Percentiles rank a stretch among this genome's conserved stretches.
phyloP scores from a whole-genome alignment of 768 basidiomycete species.

The Lactarius hengduanensis region DNA sequence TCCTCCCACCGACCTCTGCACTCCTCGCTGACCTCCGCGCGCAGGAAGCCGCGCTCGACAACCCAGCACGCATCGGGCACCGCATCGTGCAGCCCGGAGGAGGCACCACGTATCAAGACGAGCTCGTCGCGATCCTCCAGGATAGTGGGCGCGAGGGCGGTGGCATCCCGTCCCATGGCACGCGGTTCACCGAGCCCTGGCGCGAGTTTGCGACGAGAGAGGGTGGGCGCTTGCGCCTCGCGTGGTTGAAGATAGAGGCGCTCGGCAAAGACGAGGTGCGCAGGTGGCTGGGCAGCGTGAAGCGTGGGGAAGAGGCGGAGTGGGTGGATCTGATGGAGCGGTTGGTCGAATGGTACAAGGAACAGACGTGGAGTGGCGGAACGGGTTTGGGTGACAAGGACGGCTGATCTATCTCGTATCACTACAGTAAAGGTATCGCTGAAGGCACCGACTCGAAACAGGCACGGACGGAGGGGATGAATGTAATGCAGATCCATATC shows the following conservation, averaged over 20 bases:
- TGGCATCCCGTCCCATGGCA: slow-evolving; percentile 42
- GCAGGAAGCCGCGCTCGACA: slow-evolving; percentile 35
- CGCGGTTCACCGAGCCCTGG: slow-evolving; percentile 49
- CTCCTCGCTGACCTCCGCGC: slow-evolving; percentile 32
- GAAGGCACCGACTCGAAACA: too few species aligned
- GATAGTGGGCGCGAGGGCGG: slow-evolving; percentile 19
- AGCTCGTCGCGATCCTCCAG: slow-evolving; percentile 35
- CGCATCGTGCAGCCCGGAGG: slow-evolving; percentile 40
- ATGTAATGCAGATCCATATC: too few species aligned
- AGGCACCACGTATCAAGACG: slow-evolving; percentile 40
- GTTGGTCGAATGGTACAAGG: neutral
- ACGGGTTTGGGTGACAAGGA: neutral
- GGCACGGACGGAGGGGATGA: too few species aligned
- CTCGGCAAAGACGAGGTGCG: slow-evolving; percentile 36
- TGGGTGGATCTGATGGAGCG: slow-evolving; percentile 44
- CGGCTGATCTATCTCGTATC: neutral
- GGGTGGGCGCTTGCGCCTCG: slow-evolving; percentile 39
- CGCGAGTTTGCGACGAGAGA: slow-evolving; percentile 32
- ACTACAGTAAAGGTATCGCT: too few species aligned
- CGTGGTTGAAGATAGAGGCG: slow-evolving; percentile 47
- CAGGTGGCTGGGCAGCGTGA: slow-evolving; percentile 49
- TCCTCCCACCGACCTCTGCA: slow-evolving; percentile 43
- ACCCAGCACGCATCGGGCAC: slow-evolving; percentile 54
- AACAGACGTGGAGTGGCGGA: neutral
- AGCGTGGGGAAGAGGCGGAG: slow-evolving; percentile 40